Conservation (phyloP, 2,329 filamentous ascomycete genomes). For the Didymella sp. region DNA sequence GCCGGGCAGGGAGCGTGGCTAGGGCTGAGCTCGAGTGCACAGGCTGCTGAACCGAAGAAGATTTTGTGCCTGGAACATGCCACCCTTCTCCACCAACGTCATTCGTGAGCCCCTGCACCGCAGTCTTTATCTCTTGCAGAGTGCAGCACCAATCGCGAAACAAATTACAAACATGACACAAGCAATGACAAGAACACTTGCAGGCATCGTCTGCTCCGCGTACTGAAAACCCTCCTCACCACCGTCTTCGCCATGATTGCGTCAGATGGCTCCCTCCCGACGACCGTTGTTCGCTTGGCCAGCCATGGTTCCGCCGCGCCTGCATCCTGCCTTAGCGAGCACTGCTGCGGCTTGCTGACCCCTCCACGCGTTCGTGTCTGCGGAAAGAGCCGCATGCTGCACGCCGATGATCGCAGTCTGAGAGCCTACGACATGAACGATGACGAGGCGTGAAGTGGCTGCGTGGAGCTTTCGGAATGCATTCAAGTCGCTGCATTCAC, state of each 20-base stretch:
- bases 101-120: background rate
- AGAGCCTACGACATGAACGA: background rate
- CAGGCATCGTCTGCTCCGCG: background rate
- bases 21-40: conserved; percentile 15
- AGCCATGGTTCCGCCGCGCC: conserved; percentile 2
- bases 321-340: conserved; percentile 9
- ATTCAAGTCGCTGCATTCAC: background rate
- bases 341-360: conserved; percentile 1
- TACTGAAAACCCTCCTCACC: background rate
- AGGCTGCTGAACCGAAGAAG: conserved; percentile 17
- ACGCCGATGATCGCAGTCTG: conserved; percentile 2
- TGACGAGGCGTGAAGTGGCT: background rate
- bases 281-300: background rate
- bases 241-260: background rate
- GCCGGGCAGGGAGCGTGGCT: conserved; percentile 16
- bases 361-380: conserved; percentile 13
- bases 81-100: conserved; percentile 14
- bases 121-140: background rate
- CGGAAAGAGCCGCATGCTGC: conserved; percentile 6
- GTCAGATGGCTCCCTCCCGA: conserved; percentile 13
- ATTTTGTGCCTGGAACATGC: conserved; percentile 16
- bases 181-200: background rate
- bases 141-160: background rate
- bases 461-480: background rate
- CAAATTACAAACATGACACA: background rate